These are phyloP conservation scores for Mortierella sp. DNA, from an alignment of 371 early-diverging fungal species.

Conservation along the genomic window DNA sequence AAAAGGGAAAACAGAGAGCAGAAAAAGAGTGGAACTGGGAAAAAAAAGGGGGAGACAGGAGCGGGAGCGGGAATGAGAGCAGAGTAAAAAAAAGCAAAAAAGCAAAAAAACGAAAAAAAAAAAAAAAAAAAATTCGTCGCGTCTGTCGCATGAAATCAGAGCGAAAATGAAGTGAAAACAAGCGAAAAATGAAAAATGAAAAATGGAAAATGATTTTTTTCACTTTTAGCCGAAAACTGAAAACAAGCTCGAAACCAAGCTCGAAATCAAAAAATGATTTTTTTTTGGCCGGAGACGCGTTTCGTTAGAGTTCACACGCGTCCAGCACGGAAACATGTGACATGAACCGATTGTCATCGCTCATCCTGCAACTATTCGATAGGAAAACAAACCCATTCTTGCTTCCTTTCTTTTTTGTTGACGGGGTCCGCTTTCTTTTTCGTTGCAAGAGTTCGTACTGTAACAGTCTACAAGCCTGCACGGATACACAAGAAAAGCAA, in stretches of 20 bases:
- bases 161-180: not conserved
- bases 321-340: not conserved
- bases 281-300: not conserved
- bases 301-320: not conserved
- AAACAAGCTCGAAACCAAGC: not conserved
- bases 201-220: not conserved
- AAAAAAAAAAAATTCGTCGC: not conserved
- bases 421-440: not conserved
- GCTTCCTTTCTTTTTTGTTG: not conserved
- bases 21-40: not conserved
- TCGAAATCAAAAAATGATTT: not conserved
- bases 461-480: too few relatives aligned
- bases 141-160: not conserved
- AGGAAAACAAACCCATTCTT: not conserved
- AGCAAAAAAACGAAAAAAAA: not conserved
- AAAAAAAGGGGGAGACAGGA: not conserved
- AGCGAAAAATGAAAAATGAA: not conserved
- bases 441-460: too few relatives aligned
- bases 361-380: not conserved
- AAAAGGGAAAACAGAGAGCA: constrained; percentile 3
- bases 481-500: too few relatives aligned
- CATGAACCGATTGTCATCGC: not conserved
- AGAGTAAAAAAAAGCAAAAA: not conserved
- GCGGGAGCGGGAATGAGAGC: not conserved
- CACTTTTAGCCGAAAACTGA: not conserved